phyloP scores from a whole-genome alignment of 148 eudicot genomes.

The Persicaria tinctoria region DNA sequence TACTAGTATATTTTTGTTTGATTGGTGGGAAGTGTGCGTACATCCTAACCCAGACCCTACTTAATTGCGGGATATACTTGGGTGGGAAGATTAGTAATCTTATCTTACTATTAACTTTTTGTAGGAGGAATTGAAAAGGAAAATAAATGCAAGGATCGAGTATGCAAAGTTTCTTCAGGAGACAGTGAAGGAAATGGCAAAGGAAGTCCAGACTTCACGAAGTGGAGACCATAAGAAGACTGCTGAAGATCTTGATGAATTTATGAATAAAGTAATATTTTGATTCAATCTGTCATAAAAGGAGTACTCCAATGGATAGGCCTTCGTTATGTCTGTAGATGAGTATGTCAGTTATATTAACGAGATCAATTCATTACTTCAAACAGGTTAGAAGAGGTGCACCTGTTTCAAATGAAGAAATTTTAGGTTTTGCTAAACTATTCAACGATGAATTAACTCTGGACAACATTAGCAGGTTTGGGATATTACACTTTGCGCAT shows the following conservation, averaged over 20 bases:
- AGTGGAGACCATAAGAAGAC: conserved; percentile 71
- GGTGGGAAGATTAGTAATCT: neutral
- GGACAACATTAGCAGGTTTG: conserved; percentile 87
- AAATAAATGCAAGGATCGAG: conserved; percentile 67
- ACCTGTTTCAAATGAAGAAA: conserved; percentile 70
- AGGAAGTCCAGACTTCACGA: conserved; percentile 71
- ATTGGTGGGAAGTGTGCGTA: neutral
- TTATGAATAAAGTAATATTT: conserved; percentile 46
- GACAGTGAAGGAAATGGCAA: conserved; percentile 86
- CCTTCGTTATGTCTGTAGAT: neutral
- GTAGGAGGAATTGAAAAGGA: conserved; percentile 67
- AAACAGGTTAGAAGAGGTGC: conserved; percentile 74
- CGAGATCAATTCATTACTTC: neutral
- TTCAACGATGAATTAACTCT: conserved; percentile 82
- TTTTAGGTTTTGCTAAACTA: conserved; percentile 70
- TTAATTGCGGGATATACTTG: neutral
- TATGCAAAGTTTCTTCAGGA: conserved; percentile 90
- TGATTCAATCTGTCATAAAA: neutral
- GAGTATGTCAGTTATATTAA: neutral
- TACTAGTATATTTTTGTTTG: neutral
- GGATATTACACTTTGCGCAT: neutral
- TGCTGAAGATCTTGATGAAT: conserved; percentile 83
- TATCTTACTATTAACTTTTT: conserved; percentile 8
- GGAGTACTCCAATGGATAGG: neutral
- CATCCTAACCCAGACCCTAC: too few relatives aligned